Evolutionary conservation across 768 basidiomycete genomes (phyloP), one percentile per base, ranked within the genome.

Genomic region (Hericium alpestre): DNA sequence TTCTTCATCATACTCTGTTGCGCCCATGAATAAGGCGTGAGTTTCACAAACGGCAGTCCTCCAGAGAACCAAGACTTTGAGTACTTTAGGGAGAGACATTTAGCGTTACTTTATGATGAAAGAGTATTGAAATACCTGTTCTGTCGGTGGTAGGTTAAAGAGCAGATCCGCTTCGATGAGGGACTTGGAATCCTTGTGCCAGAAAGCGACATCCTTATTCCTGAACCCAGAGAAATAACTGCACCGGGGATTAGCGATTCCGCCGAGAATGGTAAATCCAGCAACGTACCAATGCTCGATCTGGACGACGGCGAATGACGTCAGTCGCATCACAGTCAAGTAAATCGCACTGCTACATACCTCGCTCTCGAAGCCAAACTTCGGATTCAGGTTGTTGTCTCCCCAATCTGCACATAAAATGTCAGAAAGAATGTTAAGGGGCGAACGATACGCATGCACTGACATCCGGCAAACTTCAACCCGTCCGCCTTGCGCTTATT

Each of bases 171-270:
- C 93, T 67, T 86, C 76, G 49, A 94, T 78, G 48, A 94, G 72
- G 0, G 84, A 80, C 66, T 82, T 87, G 13, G 83, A 86, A 0
- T 79, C 73, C 12, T 73, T 70, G 65, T 95, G 92, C 58, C 86
- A 79, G 70, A 90, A 92, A 0, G 90, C 88, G 13, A 93, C 80
- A 54, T 94, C 92, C 65, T 88, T 86, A 66, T 89, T 90, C 59
- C 71, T 73, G 64, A 81, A 79, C 1, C 85, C 85, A 10, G 83
- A 74, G 66, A 89, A 88, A 64, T 86, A 87, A 62, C 84, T 85
- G 12, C 11, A n/a, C 13, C 23, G 40, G 32, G 0, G 32, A 32
- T 32, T 7, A 32, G 32, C 32, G 32, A 8, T 32, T 32, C 32
- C 32, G 32, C 32, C 6, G 9, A 32, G 8, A 32, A 32, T 32